phyloP scores from a whole-genome alignment of 75 land plant genomes.

The Selaginella tamariscina region DNA sequence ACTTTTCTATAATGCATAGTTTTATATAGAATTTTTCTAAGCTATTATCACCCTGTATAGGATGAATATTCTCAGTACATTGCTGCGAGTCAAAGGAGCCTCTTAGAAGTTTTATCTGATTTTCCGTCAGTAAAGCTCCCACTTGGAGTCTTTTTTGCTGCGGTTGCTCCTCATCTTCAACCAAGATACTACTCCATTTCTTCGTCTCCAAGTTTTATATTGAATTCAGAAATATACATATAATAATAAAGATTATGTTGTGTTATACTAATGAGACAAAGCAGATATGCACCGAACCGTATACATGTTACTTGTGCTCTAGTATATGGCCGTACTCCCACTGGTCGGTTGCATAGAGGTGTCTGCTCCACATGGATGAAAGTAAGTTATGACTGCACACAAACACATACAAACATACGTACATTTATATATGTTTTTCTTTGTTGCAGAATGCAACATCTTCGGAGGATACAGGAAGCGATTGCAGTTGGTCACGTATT shows the following conservation, averaged over 20 bases:
- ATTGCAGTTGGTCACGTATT: conserved; percentile 32
- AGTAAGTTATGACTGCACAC: conserved; percentile 24
- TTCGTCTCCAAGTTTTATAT: conserved; percentile 7
- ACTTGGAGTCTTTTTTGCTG: conserved; percentile 10
- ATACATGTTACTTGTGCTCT: conserved; percentile 95
- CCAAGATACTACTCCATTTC: conserved; percentile 12
- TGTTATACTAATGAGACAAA: neutral
- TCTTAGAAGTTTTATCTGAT: neutral
- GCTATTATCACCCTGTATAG: neutral
- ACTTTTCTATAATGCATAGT: too few species aligned
- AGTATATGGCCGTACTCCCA: conserved; percentile 71
- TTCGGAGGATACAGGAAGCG: neutral
- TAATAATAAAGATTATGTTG: neutral
- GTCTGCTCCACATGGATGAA: conserved; percentile 99
- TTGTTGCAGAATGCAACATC: neutral
- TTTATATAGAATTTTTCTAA: neutral
- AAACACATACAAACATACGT: neutral
- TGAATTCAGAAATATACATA: too few species aligned
- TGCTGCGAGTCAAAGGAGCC: conserved; percentile 3
- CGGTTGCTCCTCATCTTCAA: neutral
- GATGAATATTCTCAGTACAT: conserved; percentile 10
- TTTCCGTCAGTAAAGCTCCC: conserved; percentile 8
- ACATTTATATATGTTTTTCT: neutral
- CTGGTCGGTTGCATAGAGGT: conserved; percentile 85
- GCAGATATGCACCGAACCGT: conserved; percentile 60